Percentiles rank a stretch among this genome's conserved stretches.
Evolutionary conservation across 169 alveolate species (phyloP).

Genomic region (Eimeria praecox): DNA sequence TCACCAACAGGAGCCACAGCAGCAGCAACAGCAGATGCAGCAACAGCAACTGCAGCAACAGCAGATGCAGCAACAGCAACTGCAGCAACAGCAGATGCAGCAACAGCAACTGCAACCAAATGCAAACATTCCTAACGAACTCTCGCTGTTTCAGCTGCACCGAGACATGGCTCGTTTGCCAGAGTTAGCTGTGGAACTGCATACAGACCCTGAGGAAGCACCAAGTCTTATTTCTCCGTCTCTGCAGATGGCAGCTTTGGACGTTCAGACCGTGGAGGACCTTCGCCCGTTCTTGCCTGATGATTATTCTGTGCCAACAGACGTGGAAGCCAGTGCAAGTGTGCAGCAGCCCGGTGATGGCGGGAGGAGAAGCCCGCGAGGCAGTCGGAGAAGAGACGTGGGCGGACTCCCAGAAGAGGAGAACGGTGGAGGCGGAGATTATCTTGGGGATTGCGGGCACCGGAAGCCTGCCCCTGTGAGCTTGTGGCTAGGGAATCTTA

Average conservation of each 20-base stretch:
- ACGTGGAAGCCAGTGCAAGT: conserved; percentile 11
- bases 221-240: conserved; percentile 12
- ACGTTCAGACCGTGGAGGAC: conserved; percentile 54
- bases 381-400: background rate
- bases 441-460: conserved; percentile 4
- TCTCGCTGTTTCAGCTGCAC: conserved; percentile 6
- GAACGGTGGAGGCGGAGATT: background rate
- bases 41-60: conserved; percentile 12
- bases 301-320: background rate
- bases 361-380: background rate
- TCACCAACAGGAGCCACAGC: background rate
- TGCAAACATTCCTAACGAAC: background rate
- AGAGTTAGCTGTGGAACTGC: conserved; percentile 69
- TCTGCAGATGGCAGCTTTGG: background rate
- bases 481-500: conserved; percentile 31
- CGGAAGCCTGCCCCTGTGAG: conserved; percentile 7
- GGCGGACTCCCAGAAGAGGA: background rate
- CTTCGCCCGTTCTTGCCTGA: conserved; percentile 46
- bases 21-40: conserved; percentile 34
- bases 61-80: background rate
- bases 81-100: conserved; percentile 33
- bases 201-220: conserved; percentile 23
- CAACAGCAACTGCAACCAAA: conserved; percentile 12
- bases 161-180: conserved; percentile 32
- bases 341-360: background rate